Conservation (phyloP, 306 rosid species). For the Quercus cerris region DNA sequence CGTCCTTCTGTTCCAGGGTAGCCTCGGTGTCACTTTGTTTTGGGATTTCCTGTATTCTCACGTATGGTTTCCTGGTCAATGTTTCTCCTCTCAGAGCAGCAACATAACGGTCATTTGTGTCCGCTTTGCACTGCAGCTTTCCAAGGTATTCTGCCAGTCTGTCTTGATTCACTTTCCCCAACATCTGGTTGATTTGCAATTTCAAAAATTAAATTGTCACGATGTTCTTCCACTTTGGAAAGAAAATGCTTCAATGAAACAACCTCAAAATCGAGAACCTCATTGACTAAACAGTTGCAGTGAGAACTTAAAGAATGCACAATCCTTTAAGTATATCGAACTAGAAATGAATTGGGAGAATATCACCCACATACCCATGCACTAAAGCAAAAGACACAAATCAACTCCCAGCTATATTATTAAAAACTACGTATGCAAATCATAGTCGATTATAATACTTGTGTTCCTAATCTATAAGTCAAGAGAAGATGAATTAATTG, state of each 20-base stretch:
- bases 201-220: slow-evolving; percentile 2
- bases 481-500: neutral
- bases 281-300: neutral
- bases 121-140: slow-evolving; percentile 82
- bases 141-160: slow-evolving; percentile 84
- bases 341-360: too few species aligned
- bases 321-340: neutral
- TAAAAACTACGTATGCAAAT: neutral
- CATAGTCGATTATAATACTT: neutral
- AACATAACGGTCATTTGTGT: slow-evolving; percentile 89
- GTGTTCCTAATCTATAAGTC: neutral
- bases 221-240: neutral
- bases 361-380: too few species aligned
- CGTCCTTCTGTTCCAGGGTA: slow-evolving; percentile 32
- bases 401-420: neutral
- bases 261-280: neutral
- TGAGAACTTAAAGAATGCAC: neutral
- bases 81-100: slow-evolving; percentile 82
- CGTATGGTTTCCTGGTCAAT: slow-evolving; percentile 48
- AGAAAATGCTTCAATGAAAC: neutral
- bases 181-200: slow-evolving; percentile 49
- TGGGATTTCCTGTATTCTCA: slow-evolving; percentile 79
- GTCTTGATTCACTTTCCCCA: slow-evolving; percentile 79
- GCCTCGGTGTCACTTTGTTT: slow-evolving; percentile 24
- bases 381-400: neutral